Evolutionary conservation across 139 green algal species (phyloP), one percentile per base, ranked within the genome.

Genomic region (Chlamydomonas sphaeroides): DNA sequence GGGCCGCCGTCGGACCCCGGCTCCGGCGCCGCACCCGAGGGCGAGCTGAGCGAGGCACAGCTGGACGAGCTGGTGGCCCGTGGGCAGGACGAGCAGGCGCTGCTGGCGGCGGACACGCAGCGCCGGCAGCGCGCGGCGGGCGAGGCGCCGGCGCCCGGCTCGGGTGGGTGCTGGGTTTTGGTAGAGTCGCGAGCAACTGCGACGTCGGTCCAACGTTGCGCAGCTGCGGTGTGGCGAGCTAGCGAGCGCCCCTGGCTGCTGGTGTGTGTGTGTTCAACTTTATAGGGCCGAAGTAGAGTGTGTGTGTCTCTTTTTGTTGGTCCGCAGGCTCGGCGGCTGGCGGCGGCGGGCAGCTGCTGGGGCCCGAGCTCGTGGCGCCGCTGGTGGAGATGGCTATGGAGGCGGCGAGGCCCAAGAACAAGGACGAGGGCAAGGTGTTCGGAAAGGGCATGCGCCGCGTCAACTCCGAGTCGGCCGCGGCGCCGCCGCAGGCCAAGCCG

Each of bases 1-100:
- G 35, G 4, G 23, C n/a, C n/a, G n/a, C n/a, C n/a, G n/a, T n/a
- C n/a, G n/a, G n/a, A n/a, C n/a, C n/a, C n/a, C n/a, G n/a, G n/a
- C n/a, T n/a, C n/a, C n/a, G n/a, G n/a, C n/a, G n/a, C n/a, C n/a
- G n/a, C n/a, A n/a, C n/a, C 49, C 72, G 32, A 18, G 6, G 36
- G 53, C 38, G n/a, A 35, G 28, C 36, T 89, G 51, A 84, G 69
- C 20, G 72, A 72, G 15, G 23, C 49, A 30, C 74, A 88, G 78
- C 80, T 95, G 30, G 91, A 90, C 68, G 26, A 32, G 28, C 77
- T 95, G 36, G 61, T 95, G 49, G 92, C 92, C 1, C 79, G 92
- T 25, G 63, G 82, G 20, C 68, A 91, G 4, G 61, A 66, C 1
- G 92, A 96, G 81, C 65, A 89, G 51, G 84, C 85, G 45, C 48